Evolutionary conservation across 2,329 filamentous ascomycete genomes (phyloP).

Genomic region (Aspergillus intermedius): DNA sequence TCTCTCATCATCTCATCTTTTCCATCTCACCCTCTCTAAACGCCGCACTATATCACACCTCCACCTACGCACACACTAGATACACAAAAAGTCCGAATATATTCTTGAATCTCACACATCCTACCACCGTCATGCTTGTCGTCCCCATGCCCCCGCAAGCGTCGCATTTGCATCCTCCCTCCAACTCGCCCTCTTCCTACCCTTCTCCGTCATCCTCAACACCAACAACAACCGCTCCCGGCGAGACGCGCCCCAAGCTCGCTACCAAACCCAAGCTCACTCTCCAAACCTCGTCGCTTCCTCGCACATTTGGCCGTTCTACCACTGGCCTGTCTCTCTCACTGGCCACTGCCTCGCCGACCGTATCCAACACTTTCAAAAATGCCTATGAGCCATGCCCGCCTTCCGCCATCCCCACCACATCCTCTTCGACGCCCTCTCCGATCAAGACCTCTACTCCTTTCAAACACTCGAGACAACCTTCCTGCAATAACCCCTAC

Average conservation of each 20-base stretch:
- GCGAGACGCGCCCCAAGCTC: constrained; percentile 9
- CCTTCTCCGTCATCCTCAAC: constrained; percentile 3
- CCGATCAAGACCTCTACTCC: constrained; percentile 23
- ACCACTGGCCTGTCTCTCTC: constrained; percentile 49
- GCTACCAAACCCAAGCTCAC: constrained; percentile 52
- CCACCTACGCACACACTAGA: too few species aligned
- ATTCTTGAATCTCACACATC: too few species aligned
- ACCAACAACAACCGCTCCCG: constrained; percentile 6
- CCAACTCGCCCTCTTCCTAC: constrained; percentile 1
- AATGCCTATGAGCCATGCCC: constrained; percentile 51
- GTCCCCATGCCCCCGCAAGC: constrained; percentile 17
- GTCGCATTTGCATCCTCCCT: constrained; percentile 8
- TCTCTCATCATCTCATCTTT: background rate
- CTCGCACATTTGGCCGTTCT: constrained; percentile 48
- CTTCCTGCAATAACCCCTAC: constrained; percentile 26
- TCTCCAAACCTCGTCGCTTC: constrained; percentile 50
- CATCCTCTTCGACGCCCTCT: constrained; percentile 26
- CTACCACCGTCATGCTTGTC: constrained; percentile 15
- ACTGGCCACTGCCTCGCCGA: constrained; percentile 49
- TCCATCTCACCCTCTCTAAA: background rate
- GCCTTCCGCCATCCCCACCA: constrained; percentile 26
- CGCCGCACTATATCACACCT: too few species aligned
- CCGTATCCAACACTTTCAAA: constrained; percentile 55
- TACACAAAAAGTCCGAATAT: too few species aligned
- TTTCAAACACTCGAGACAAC: constrained; percentile 20